Evolutionary conservation across 805 yeast species (phyloP), one percentile per base, ranked within the genome.

Genomic region (Candida montana): DNA sequence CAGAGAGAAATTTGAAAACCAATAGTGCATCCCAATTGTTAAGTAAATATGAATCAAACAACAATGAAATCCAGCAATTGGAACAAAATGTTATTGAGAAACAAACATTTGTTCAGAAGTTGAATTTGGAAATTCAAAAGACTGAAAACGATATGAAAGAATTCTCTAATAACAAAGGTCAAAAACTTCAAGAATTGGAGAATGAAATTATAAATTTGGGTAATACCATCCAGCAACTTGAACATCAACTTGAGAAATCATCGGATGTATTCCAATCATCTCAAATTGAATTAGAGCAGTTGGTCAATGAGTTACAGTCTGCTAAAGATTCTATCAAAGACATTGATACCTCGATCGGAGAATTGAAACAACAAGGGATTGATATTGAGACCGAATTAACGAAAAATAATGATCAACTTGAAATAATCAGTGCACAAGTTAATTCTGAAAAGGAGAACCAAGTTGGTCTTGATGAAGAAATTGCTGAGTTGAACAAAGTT

Each of bases 91-190:
- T 81, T 5, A 40, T 49, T 1, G 60, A 60, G 7, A 68, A 72
- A 15, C 56, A 64, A 16, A 48, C 54, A 3, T 52, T 59, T 13
- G 58, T 67, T 4, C 40, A 50, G 1, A 53, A 51, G 3, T 68
- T 67, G 31, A 58, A 66, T 26, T 44, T 42, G 0, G 83, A 81
- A 23, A 73, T 85, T 11, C 49, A 53, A 3, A 57, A 57, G 7
- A 79, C 85, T 40, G 85, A 84, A 54, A 73, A 67, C 15, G 98
- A 93, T 58, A 85, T 89, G 67, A 69, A 72, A 39, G 98, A 93
- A 53, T 91, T 89, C 58, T 77, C 75, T 45, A 67, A 66, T 33
- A 83, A 95, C 58, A 90, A 89, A 51, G 87, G 90, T 1, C 74
- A 82, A 1, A 95, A 91, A 59, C 68, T 95, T 45, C 77, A 76